Base-by-base conservation (phyloP, 2,329 filamentous ascomycete species). In the Nannizziopsis barbatae region DNA sequence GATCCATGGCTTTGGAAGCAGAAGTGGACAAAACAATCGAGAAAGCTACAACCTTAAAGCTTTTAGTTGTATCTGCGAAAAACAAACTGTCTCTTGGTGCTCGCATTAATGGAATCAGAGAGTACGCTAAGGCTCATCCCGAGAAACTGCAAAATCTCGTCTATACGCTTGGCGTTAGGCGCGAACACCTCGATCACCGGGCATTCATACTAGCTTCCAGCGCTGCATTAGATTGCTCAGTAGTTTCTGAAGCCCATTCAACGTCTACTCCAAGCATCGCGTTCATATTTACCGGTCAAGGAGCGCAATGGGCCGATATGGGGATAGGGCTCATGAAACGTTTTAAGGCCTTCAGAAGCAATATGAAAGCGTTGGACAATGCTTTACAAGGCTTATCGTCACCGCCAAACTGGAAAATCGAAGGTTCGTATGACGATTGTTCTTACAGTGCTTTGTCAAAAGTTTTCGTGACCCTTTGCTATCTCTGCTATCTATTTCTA, bases 11-110 rank as follows among this genome's bases (percentile, higher is more conserved):
- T 5, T 4, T 17, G 14, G n/a, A 12, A 5, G 5, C 30, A 14
- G 12, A 18, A 11, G 17, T 31, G 12, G n/a, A 33, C n/a, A 8
- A 51, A 12, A 45, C 49, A 2, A 38, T 27, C 15, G 40, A 39
- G 11, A 20, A 18, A 15, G 31, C n/a, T 15, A 18, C 42, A 15
- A 35, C 5, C 12, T 46, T 52, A 22, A 47, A 53, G 6, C 44
- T 56, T 17, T 48, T 62, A 6, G 39, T 58, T 9, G 55, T 59
- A 20, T 59, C 57, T 2, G 59, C 58, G 9, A 54, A 56, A 15
- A 53, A 47, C 27, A 51, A 51, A 9, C 47, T 45, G n/a, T 56
- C 58, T 1, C 53, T 68, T 0, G 52, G 58, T 14, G 43, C 36
- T n/a, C 27, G 7, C 42, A 60, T 47, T 47, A 56, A 33, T 11